Evolutionary conservation across 108 stramenopile species (phyloP), one percentile per base, ranked within the genome.

Genomic region (Cylindrotheca closterium): DNA sequence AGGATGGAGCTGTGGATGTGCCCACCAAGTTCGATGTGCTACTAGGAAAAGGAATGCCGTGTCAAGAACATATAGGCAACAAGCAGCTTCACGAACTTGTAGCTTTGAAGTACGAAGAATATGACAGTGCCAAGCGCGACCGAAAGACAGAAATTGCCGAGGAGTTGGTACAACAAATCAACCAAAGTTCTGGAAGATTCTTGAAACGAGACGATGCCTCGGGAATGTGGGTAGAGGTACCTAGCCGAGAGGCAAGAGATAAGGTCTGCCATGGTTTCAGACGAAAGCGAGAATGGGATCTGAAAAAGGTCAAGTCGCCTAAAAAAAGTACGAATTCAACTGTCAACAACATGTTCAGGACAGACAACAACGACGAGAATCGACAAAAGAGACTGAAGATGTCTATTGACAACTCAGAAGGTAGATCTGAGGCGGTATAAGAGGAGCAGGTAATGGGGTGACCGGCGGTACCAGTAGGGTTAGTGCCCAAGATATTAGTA

Each of bases 121-220:
- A 63, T 22, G 7, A 28, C 8, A 4, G 4, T 30, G 49, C 30
- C 12, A 30, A 51, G 15, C 45, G 47, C 19, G 45, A 27, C 29
- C 7, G 25, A 3, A 63, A 63, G 32, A 63, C 61, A 31, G 61
- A 63, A 49, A 30, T 63, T 22, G 61, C 61, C 29, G 49, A 63
- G 1, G n/a, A 27, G 17, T 30, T 63, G 10, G 49, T 63, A 25
- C 7, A 15, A 27, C 37, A 42, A 42, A 15, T 42, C 10, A 42
- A 42, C 37, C 7, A 15, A 42, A 10, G 10, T 42, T 42, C 37
- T 42, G 37, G 37, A 15, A 5, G 51, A 5, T 52, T 52, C 24
- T 52, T 52, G 51, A 31, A 55, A 37, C 19, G 31, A 30, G 54
- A 55, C 28, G 18, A 31, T 4, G 62, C 21, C 10, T 21, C 51